Evolutionary conservation across 805 yeast species (phyloP), one percentile per base, ranked within the genome.

Genomic region (Starmerella bombicola): DNA sequence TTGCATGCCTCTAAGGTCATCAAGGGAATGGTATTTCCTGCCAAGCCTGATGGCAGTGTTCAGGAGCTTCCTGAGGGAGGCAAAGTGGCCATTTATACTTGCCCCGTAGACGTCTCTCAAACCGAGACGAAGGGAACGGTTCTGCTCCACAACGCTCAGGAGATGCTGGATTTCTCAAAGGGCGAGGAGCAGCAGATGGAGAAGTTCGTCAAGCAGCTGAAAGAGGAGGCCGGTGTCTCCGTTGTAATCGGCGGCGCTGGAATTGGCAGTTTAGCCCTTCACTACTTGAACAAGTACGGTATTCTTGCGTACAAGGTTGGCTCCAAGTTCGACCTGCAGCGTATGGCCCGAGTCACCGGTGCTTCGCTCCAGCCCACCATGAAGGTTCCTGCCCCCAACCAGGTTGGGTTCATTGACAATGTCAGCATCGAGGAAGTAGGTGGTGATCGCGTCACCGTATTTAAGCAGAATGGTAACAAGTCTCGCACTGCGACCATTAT

Each of bases 51-150:
- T 61, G 93, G 96, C 13, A 77, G 75, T 51, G 63, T 86, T 37
- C 84, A 83, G 58, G 71, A 76, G 47, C 12, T 34, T 12, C 65
- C 80, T 42, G 59, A 54, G 8, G 75, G 70, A 52, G 75, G 93
- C 15, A 85, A 83, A 60, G 97, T 91, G 34, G 98, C 82, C 8
- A 86, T 85, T 2, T 91, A 70, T 66, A 84, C 95, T 7, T 79
- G 94, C 61, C 96, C 97, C 21, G 75, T 91, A 41, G 98, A 91
- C 63, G 83, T 83, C 46, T 79, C 95, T 12, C 79, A 85, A 46
- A 86, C 98, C n/a, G 98, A 91, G 66, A 88, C 97, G 18, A 88
- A 88, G 65, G 97, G 98, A 37, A 91, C 98, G 13, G 98, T 91
- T 36, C 68, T 91, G 55, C 71, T 91, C 51, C 95, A 91, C 65